phyloP scores from a whole-genome alignment of 495 filamentous ascomycete genomes.

The Massariosphaeria phaeospora region DNA sequence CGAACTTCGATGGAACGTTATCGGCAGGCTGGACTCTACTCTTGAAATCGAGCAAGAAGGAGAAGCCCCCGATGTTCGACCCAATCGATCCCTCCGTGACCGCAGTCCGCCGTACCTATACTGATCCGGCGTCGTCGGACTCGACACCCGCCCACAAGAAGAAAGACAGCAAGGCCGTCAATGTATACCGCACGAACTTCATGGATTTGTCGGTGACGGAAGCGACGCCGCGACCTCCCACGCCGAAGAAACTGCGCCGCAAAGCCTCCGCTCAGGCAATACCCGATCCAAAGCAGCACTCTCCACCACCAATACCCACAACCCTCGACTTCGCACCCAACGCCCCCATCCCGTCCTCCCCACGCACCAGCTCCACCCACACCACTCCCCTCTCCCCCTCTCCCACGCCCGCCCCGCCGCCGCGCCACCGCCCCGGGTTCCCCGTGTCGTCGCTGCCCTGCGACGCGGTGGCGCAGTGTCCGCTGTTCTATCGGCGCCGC shows the following conservation, averaged over 20 bases:
- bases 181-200: slow-evolving; percentile 13
- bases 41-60: slow-evolving; percentile 25
- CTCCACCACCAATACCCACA: too few relatives aligned
- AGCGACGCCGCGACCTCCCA: slow-evolving; percentile 1
- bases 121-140: slow-evolving; percentile 23
- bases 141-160: background rate
- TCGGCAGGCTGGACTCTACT: slow-evolving; percentile 26
- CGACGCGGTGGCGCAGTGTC: slow-evolving; percentile 17
- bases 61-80: slow-evolving; percentile 14
- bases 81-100: slow-evolving; percentile 2
- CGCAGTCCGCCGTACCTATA: slow-evolving; percentile 18
- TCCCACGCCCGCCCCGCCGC: background rate
- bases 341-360: slow-evolving; percentile 10
- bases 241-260: slow-evolving; percentile 11
- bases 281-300: too few relatives aligned
- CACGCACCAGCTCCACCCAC: slow-evolving; percentile 10
- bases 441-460: slow-evolving; percentile 17
- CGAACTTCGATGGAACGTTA: slow-evolving; percentile 17
- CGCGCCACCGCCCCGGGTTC: slow-evolving; percentile 11
- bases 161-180: background rate
- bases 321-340: slow-evolving; percentile 10
- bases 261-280: slow-evolving; percentile 10
- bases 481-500: slow-evolving; percentile 18
- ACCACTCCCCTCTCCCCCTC: slow-evolving; percentile 2
- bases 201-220: slow-evolving; percentile 26